Base-by-base conservation (phyloP, 306 rosid species). In the Quercus gilva region DNA sequence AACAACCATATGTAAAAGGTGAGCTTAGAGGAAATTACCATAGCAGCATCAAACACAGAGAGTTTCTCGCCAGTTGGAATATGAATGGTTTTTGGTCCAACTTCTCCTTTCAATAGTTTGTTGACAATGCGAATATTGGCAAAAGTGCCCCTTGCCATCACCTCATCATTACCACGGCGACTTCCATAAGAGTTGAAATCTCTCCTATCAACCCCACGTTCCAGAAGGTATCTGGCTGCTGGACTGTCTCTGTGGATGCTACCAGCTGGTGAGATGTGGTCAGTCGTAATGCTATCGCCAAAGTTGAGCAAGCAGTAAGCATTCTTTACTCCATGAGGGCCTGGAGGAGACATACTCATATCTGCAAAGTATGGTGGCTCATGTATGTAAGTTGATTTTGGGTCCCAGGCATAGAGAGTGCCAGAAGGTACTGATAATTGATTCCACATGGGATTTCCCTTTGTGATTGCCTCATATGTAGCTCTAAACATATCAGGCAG, bases 181-280 rank as follows among this genome's bases (percentile, higher is more conserved):
- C 99, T 94, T 55, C 99, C 99, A 31, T 94, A 94, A 69, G 99
- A 94, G 87, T 94, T 94, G 89, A 94, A 94, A 81, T 94, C 97
- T 76, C 93, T 90, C 83, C 97, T 87, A 70, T 90, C 95, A 74
- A 94, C 97, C 45, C 99, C 99, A 19, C 88, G 96, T 69, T 95
- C 98, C 17, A 79, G 58, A 73, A 95, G 97, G 87, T 87, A 95
- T 80, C 86, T 90, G 29, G 99, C 99, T n/a, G 98, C 96, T 35
- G 97, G 89, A 81, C 99, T 95, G 76, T 93, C 97, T 80, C 81
- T 95, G 88, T 95, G 99, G 81, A 95, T 95, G 89, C 99, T 95
- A 71, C 99, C 99, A 76, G 99, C 97, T 4, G 99, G 99, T 69
- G 99, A 95, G 85, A 95, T 95, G 86, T 95, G 99, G 65, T 95